Base-by-base conservation (phyloP, 306 rosid genomes). In the Potentilla sterilis region DNA sequence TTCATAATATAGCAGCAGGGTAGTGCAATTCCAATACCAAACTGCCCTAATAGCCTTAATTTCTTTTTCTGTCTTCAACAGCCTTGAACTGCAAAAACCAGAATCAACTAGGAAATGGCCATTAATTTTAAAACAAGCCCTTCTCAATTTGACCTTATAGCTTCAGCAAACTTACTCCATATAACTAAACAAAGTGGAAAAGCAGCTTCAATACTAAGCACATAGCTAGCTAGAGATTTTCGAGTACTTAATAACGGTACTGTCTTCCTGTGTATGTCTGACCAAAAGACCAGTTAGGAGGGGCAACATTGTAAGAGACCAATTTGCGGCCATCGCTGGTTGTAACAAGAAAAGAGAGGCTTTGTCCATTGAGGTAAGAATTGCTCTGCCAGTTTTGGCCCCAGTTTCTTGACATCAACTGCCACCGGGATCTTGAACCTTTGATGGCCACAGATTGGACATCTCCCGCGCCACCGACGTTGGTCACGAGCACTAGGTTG, bases 351-450 rank as follows among this genome's bases (percentile, higher is more conserved):
- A 89, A 91, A n/a, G 97, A 89, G 52, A 91, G 91, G 74, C 88
- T 86, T 68, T 91, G 94, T 57, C 92, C 97, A 77, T 83, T 86
- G 19, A 89, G 78, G 75, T 87, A 84, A 41, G 90, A 84, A 57
- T 91, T 89, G 83, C 97, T 91, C 78, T 89, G 92, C 97, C 97
- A 91, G 63, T 91, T 91, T 79, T 91, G 94, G 2, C 97, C 97
- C 97, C 97, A 91, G 19, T 91, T 91, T 46, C 97, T 83, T 46
- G 97, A 91, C 92, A 91, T 87, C 55, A 87, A 43, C 77, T 83
- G 91, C 97, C 94, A 91, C 54, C 92, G 76, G 38, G 84, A 80
- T 61, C 92, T 85, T 32, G 97, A 89, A 35, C 97, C 97, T 75
- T 87, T 91, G 72, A 91, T 89, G 41, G 92, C 44, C 47, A 91